A percentile compares a stretch with the other conserved stretches of the same genome.
Evolutionary conservation across 345 rosid species (phyloP).

Genomic region (Hibiscus mutabilis): DNA sequence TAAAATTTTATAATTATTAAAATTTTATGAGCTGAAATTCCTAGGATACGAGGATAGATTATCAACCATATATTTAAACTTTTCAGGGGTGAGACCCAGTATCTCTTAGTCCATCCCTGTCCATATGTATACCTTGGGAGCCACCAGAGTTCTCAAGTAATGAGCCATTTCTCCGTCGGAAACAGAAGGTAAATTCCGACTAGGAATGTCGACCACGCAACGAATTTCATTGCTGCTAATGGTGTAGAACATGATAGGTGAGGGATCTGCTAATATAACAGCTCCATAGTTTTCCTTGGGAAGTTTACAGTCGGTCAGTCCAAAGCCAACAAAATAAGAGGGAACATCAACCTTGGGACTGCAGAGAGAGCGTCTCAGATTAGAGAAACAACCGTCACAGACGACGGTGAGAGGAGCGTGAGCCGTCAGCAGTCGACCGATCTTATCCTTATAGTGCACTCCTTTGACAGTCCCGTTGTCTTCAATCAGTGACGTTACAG

Average conservation of each 20-base stretch:
- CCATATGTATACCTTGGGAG: slow-evolving; percentile 35
- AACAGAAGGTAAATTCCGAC: slow-evolving; percentile 55
- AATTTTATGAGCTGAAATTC: no score
- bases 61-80: no score
- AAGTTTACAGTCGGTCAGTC: slow-evolving; percentile 52
- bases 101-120: background rate
- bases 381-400: slow-evolving; percentile 67
- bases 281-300: slow-evolving; percentile 54
- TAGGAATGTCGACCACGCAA: slow-evolving; percentile 61
- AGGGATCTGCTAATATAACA: slow-evolving; percentile 47
- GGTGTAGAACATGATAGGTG: slow-evolving; percentile 47
- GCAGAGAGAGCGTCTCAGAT: slow-evolving; percentile 63
- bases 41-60: no score
- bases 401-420: slow-evolving; percentile 60
- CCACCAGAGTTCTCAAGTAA: slow-evolving; percentile 45
- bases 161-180: slow-evolving; percentile 62
- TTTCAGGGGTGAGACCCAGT: background rate
- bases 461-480: slow-evolving; percentile 59
- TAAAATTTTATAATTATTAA: no score
- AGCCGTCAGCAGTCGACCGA: slow-evolving; percentile 41
- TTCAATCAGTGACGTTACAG: slow-evolving; percentile 54
- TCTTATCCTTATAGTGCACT: slow-evolving; percentile 49
- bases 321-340: slow-evolving; percentile 53
- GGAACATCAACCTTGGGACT: slow-evolving; percentile 63
- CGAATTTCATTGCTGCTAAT: slow-evolving; percentile 55